A percentile compares a stretch with the other conserved stretches of the same genome.
Evolutionary conservation across 2,329 filamentous ascomycete genomes (phyloP).

Genomic region (Seiridium cupressi): DNA sequence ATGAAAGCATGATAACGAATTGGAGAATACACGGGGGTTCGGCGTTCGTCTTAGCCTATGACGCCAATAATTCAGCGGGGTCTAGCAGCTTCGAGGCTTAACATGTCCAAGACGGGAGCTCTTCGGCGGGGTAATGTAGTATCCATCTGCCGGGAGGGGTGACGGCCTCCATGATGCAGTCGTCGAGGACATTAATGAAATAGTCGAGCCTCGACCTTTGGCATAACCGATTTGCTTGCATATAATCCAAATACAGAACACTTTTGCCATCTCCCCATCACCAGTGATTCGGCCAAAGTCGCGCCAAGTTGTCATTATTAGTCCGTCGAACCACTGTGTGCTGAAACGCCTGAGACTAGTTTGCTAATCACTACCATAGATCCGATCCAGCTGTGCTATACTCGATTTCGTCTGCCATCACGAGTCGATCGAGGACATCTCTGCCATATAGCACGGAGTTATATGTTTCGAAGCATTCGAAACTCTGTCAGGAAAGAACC

Average conservation of each 20-base stretch:
- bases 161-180: neutral
- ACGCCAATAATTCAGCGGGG: slow-evolving; percentile 2
- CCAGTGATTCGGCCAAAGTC: too few species aligned
- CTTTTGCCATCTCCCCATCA: too few species aligned
- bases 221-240: too few species aligned
- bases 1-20: neutral
- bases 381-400: neutral
- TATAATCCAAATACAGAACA: too few species aligned
- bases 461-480: neutral
- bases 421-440: too few species aligned
- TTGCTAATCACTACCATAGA: too few species aligned
- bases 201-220: neutral
- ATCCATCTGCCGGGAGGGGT: slow-evolving; percentile 5
- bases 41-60: slow-evolving; percentile 7
- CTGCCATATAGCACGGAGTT: neutral
- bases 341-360: too few species aligned
- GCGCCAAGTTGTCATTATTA: too few species aligned
- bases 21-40: neutral
- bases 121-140: neutral
- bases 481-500: neutral
- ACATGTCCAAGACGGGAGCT: slow-evolving; percentile 4
- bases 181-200: neutral
- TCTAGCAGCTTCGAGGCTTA: neutral
- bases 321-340: too few species aligned
- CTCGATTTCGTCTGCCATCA: neutral